phyloP scores from a whole-genome alignment of 495 filamentous ascomycete species.

The Amphirosellinia nigrospora region DNA sequence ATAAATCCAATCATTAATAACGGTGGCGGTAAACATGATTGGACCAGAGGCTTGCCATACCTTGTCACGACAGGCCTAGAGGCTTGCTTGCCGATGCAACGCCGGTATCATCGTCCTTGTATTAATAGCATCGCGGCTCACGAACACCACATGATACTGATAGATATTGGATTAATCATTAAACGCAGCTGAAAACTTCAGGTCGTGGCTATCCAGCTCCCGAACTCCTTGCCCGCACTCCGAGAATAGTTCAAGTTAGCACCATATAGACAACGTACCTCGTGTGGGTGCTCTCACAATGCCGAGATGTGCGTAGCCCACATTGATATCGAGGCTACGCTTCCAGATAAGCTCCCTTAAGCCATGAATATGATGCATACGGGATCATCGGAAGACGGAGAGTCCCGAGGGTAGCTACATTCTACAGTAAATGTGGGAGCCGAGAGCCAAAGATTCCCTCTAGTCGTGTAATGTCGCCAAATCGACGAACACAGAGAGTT shows the following conservation, averaged over 20 bases:
- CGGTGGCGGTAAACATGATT: constrained; percentile 5
- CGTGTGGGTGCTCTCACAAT: too few species aligned
- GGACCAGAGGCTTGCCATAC: neutral
- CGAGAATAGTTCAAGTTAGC: too few species aligned
- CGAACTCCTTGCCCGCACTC: neutral
- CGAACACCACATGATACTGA: neutral
- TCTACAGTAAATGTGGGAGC: too few species aligned
- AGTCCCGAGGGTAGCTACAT: neutral
- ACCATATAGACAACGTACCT: too few species aligned
- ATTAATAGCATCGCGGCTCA: neutral
- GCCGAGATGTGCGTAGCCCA: neutral
- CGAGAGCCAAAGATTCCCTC: neutral
- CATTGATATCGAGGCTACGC: neutral
- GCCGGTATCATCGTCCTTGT: neutral
- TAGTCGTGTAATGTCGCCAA: neutral
- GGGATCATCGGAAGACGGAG: neutral
- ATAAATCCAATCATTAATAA: neutral
- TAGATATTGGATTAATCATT: neutral
- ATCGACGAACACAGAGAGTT: constrained; percentile 3
- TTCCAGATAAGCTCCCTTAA: neutral
- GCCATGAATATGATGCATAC: neutral
- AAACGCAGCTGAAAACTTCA: constrained; percentile 6
- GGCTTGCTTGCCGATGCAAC: neutral
- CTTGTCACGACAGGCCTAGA: neutral
- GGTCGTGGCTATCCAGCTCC: neutral